Conservation (phyloP, 2,329 filamentous ascomycete genomes). For the Epicoccum sorghinum region DNA sequence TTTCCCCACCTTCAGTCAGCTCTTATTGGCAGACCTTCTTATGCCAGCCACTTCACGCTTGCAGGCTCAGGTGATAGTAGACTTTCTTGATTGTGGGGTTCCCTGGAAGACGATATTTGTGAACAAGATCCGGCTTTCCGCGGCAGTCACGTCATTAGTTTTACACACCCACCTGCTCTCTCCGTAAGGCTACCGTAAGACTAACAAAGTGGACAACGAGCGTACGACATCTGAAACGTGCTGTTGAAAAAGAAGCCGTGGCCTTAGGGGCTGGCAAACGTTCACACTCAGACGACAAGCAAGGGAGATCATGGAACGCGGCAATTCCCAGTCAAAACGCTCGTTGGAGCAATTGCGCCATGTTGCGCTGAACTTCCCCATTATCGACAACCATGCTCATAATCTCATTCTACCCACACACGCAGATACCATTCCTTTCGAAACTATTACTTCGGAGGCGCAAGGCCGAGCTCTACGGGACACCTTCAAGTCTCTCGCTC, state of each 20-base stretch:
- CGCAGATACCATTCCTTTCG: conserved; percentile 58
- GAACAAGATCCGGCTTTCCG: conserved; percentile 1
- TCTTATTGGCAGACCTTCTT: conserved; percentile 1
- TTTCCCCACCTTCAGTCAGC: conserved; percentile 3
- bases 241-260: not conserved
- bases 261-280: not conserved
- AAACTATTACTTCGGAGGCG: conserved; percentile 75
- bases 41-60: conserved; percentile 1
- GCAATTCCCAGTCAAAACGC: conserved; percentile 21
- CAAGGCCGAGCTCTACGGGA: conserved; percentile 69
- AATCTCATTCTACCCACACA: conserved; percentile 65
- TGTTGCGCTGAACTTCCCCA: conserved; percentile 55
- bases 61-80: not conserved
- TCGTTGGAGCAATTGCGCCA: conserved; percentile 42
- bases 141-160: conserved; percentile 9
- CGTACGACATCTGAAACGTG: not conserved
- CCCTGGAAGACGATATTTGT: not conserved
- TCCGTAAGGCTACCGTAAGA: not conserved
- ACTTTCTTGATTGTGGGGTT: not conserved
- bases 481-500: conserved; percentile 67
- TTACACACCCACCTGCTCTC: not conserved
- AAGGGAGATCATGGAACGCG: conserved; percentile 26
- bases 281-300: not conserved
- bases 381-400: conserved; percentile 77
- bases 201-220: too few relatives aligned